phyloP scores from a whole-genome alignment of 1,284 basidiomycete species.

The Anthracocystis panici-leucophaei region DNA sequence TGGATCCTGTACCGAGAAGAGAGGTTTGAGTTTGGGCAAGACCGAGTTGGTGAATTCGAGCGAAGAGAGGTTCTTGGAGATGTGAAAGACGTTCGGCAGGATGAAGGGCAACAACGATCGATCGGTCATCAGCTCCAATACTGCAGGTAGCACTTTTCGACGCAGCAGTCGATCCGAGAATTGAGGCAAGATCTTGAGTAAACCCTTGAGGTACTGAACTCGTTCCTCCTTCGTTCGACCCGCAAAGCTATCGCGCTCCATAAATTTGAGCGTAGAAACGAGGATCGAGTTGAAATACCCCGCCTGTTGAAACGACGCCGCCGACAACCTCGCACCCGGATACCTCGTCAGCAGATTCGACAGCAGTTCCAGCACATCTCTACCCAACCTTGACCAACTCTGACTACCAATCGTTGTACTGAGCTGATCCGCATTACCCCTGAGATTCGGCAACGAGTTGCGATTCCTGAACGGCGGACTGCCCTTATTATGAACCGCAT shows the following conservation, averaged over 20 bases:
- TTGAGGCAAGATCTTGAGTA: conserved; percentile 82
- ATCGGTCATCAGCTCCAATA: conserved; percentile 71
- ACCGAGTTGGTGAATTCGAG: conserved; percentile 84
- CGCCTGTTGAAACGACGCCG: conserved; percentile 82
- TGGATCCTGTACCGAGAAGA: conserved; percentile 92
- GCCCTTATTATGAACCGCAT: conserved; percentile 83
- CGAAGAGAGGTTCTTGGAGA: conserved; percentile 78
- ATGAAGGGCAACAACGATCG: conserved; percentile 83
- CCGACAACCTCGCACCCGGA: conserved; percentile 79
- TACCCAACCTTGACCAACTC: conserved; percentile 56
- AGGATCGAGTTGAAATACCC: conserved; percentile 94
- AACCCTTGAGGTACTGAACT: conserved; percentile 87
- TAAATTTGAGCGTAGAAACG: conserved; percentile 94
- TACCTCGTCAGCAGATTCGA: conserved; percentile 75
- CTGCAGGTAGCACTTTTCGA: conserved; percentile 90
- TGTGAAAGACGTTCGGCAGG: conserved; percentile 96
- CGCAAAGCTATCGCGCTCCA: conserved; percentile 94
- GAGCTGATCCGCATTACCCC: conserved; percentile 79
- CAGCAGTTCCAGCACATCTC: conserved; percentile 61
- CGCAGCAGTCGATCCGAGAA: conserved; percentile 89
- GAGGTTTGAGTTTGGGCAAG: conserved; percentile 86
- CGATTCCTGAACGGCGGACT: conserved; percentile 88
- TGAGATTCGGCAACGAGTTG: conserved; percentile 81
- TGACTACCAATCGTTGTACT: conserved; percentile 37
- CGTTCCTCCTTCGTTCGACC: conserved; percentile 94